Base-by-base conservation (phyloP, 2,329 filamentous ascomycete species). In the Arthrobotrys megalospora region DNA sequence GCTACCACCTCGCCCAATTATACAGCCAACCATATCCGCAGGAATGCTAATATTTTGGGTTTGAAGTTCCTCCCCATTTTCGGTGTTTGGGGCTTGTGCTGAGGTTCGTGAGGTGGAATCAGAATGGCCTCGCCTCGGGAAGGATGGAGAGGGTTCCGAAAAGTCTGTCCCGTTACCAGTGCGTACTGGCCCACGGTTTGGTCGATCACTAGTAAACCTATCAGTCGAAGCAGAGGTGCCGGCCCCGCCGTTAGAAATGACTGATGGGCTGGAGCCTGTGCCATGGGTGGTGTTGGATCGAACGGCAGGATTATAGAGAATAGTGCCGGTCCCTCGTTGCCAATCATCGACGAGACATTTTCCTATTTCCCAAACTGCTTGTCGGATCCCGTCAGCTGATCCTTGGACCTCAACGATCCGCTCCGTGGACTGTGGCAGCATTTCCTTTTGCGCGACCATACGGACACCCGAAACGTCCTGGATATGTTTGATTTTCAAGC, bases 31-130 rank as follows among this genome's bases (percentile, higher is more conserved):
- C 96, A 99, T 99, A 87, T 99, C 96, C 58, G 96, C 94, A 28
- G 96, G 96, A 83, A 99, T 99, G 88, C 94, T 97, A 86, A 99
- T 99, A 87, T 99, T 99, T 84, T 99, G 96, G 0, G 96, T 99
- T 85, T 97, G 95, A 79, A 98, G 92, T 85, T 97, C 95, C 84
- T 98, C 96, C 80, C 96, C 96, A 80, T 98, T 96, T 86, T 98
- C 95, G 80, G 96, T 94, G 50, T 70, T 41, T 38, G 77, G 66
- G 48, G 77, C 65, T 21, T 79, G 69, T n/a, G 81, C 79, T 50
- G 93, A 93, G 70, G 93, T 93, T 80, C 94, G 93, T 81, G 88
- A 89, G 80, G 90, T 91, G 80, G 91, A 91, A 84, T 97, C 94
- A 16, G 92, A 92, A 84, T 94, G 93, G 65, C 77, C 76, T 38